phyloP scores from a whole-genome alignment of 2,329 filamentous ascomycete species.

The Hymenoscyphus infarciens region DNA sequence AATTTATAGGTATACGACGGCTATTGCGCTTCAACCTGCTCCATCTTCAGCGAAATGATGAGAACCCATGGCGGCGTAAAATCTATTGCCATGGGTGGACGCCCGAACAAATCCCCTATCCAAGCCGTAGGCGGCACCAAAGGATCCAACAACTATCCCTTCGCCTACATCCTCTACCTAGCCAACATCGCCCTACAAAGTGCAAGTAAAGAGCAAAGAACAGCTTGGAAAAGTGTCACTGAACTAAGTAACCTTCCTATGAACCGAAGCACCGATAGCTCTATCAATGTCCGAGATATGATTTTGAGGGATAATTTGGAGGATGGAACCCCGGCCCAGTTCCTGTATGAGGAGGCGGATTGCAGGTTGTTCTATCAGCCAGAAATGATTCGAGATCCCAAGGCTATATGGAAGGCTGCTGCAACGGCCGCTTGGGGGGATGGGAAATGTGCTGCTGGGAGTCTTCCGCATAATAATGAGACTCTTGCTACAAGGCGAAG shows the following conservation, averaged over 20 bases:
- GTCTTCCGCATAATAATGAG: conserved; percentile 15
- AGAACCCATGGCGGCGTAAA: conserved; percentile 47
- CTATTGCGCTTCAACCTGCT: conserved; percentile 57
- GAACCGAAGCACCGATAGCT: conserved; percentile 32
- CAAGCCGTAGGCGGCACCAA: conserved; percentile 63
- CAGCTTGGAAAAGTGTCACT: conserved; percentile 15
- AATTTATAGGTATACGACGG: conserved; percentile 41
- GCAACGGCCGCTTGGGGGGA: conserved; percentile 40
- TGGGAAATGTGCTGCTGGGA: conserved; percentile 35
- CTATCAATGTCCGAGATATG: conserved; percentile 43
- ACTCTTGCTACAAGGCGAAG: conserved; percentile 14
- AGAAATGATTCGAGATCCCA: conserved; percentile 48
- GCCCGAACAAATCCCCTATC: conserved; percentile 50
- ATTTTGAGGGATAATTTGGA: conserved; percentile 32
- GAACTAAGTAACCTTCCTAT: conserved; percentile 17
- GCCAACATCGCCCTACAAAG: conserved; percentile 15
- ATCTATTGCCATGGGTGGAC: conserved; percentile 56
- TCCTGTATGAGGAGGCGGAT: conserved; percentile 57
- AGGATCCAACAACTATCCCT: conserved; percentile 42
- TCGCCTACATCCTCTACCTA: conserved; percentile 19
- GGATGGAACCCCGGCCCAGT: conserved; percentile 49
- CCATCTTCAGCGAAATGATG: conserved; percentile 54
- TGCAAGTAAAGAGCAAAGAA: conserved; percentile 16
- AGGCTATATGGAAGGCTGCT: conserved; percentile 48
- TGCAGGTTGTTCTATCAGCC: conserved; percentile 58